Percentiles rank a stretch among this genome's conserved stretches.
These are phyloP conservation scores for Ballota nigra DNA, from an alignment of 257 asterid species.

Conservation along the genomic window DNA sequence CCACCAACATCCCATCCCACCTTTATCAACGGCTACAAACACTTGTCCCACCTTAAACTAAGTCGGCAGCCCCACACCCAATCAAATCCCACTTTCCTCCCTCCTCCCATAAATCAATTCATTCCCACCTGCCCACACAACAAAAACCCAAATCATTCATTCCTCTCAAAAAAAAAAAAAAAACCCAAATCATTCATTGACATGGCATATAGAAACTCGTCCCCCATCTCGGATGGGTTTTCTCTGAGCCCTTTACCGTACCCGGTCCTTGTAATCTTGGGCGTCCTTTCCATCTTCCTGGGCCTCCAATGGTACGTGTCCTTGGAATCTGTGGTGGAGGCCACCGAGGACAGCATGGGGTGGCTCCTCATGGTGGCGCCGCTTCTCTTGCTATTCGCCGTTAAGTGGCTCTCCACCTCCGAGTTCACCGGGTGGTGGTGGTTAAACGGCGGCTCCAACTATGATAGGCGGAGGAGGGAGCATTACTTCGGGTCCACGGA, in stretches of 20 bases:
- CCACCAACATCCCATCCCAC: not conserved
- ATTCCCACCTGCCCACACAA: constrained; percentile 39
- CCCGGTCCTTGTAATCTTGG: constrained; percentile 68
- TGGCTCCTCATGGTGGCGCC: constrained; percentile 72
- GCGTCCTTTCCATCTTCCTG: constrained; percentile 62
- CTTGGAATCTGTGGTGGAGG: constrained; percentile 61
- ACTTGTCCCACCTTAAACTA: not conserved
- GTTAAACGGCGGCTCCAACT: constrained; percentile 46
- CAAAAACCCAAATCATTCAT: not conserved
- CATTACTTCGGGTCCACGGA: constrained; percentile 62
- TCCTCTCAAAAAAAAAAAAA: not conserved
- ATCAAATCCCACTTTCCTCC: not conserved
- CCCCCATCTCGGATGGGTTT: constrained; percentile 50
- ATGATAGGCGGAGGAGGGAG: constrained; percentile 41
- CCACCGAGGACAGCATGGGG: constrained; percentile 74
- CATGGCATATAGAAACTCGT: constrained; percentile 39
- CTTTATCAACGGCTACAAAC: constrained; percentile 16
- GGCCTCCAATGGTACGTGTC: constrained; percentile 83
- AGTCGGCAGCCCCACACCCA: constrained; percentile 12
- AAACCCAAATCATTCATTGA: not conserved
- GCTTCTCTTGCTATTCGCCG: constrained; percentile 50
- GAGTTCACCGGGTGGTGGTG: constrained; percentile 43
- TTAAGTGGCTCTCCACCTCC: constrained; percentile 46
- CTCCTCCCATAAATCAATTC: constrained; percentile 29
- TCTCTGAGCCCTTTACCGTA: constrained; percentile 67